phyloP scores from a whole-genome alignment of 768 basidiomycete species.

The Tylopilus vinaceipallidus region DNA sequence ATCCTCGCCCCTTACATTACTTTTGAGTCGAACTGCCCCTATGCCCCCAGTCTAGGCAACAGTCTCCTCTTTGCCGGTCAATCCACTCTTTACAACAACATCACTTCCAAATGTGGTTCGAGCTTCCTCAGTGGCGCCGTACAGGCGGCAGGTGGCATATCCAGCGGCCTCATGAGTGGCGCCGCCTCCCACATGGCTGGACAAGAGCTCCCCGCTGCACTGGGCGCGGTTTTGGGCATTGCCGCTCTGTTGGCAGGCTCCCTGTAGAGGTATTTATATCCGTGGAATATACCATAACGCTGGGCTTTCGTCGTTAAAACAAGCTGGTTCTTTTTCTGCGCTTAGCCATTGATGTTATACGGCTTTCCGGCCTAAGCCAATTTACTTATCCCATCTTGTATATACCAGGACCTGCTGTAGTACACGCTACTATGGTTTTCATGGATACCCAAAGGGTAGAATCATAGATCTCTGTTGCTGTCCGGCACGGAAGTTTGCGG shows the following conservation, averaged over 20 bases:
- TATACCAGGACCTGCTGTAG: constrained; percentile 19
- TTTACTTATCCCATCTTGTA: constrained; percentile 15
- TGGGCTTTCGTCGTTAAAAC: constrained; percentile 20
- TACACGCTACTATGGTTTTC: constrained; percentile 4
- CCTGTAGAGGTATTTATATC: constrained; percentile 15
- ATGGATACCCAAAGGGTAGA: background rate
- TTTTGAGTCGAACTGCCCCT: constrained; percentile 70
- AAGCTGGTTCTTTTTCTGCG: constrained; percentile 21
- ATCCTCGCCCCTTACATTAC: constrained; percentile 74
- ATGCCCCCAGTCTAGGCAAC: constrained; percentile 67
- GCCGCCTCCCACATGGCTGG: constrained; percentile 26
- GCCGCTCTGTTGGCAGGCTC: constrained; percentile 33
- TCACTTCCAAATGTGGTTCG: constrained; percentile 62
- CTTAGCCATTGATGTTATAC: constrained; percentile 10
- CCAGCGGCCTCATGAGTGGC: constrained; percentile 34
- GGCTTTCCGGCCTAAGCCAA: constrained; percentile 6
- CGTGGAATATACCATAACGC: constrained; percentile 15
- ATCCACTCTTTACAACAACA: constrained; percentile 56
- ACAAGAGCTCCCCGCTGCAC: constrained; percentile 27
- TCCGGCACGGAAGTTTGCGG: constrained; percentile 1
- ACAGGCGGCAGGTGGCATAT: constrained; percentile 64
- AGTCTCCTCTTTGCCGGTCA: constrained; percentile 70
- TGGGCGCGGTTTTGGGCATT: constrained; percentile 34
- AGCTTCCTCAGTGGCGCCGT: constrained; percentile 69
- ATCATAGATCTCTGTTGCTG: constrained; percentile 1